Conservation (phyloP, 495 filamentous ascomycete species). For the Annulohypoxylon bovei region DNA sequence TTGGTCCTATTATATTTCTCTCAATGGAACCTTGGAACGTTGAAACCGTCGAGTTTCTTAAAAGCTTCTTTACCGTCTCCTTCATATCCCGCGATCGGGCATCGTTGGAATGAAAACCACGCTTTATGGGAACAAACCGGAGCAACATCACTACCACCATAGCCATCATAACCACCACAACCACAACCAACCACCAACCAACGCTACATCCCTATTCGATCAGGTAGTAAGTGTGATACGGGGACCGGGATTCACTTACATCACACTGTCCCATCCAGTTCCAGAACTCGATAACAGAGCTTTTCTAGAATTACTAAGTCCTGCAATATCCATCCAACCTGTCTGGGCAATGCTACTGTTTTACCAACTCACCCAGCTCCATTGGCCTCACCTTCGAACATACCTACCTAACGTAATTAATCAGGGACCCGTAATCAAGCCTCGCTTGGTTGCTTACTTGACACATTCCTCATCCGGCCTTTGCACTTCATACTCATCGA, state of each 20-base stretch:
- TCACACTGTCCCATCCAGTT: slow-evolving; percentile 24
- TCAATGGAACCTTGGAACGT: neutral
- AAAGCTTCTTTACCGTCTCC: neutral
- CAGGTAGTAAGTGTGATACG: slow-evolving; percentile 24
- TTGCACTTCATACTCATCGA: slow-evolving; percentile 15
- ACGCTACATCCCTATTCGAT: slow-evolving; percentile 13
- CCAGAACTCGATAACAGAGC: slow-evolving; percentile 4
- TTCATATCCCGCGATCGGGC: slow-evolving; percentile 29
- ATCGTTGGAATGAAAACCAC: slow-evolving; percentile 28
- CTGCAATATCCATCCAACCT: slow-evolving; percentile 21
- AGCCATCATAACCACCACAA: slow-evolving; percentile 8
- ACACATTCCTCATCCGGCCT: slow-evolving; percentile 35
- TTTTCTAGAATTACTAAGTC: slow-evolving; percentile 40
- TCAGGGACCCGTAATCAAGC: slow-evolving; percentile 26
- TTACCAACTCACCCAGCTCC: slow-evolving; percentile 19
- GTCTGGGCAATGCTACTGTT: slow-evolving; percentile 37
- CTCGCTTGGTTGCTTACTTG: slow-evolving; percentile 39
- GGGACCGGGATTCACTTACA: slow-evolving; percentile 32
- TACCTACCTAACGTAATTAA: slow-evolving; percentile 4
- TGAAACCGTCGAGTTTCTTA: neutral
- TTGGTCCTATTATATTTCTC: neutral
- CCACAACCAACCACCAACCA: slow-evolving; percentile 16
- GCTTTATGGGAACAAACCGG: slow-evolving; percentile 37
- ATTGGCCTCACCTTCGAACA: slow-evolving; percentile 17
- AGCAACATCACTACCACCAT: slow-evolving; percentile 8